phyloP scores from a whole-genome alignment of 768 basidiomycete species.

The Kwoniella shandongensis region DNA sequence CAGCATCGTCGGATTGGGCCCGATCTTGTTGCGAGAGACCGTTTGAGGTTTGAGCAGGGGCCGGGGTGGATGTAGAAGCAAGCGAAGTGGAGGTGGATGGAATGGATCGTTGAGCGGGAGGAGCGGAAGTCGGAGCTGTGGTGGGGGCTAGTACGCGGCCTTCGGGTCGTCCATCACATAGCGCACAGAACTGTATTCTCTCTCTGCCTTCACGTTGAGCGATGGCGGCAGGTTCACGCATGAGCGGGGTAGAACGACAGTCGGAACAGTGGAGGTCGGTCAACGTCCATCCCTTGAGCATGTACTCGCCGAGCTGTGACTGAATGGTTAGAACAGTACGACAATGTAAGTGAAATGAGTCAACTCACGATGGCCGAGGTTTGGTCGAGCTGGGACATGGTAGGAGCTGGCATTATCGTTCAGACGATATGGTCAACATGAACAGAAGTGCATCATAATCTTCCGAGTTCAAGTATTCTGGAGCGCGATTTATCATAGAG shows the following conservation, averaged over 20 bases:
- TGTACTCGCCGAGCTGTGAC: slow-evolving; percentile 51
- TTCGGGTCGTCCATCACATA: slow-evolving; percentile 48
- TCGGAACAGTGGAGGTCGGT: slow-evolving; percentile 47
- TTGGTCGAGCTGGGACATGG: slow-evolving; percentile 37
- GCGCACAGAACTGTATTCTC: slow-evolving; percentile 49
- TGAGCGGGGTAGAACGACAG: slow-evolving; percentile 47
- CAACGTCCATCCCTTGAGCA: slow-evolving; percentile 53
- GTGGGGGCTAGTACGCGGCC: neutral
- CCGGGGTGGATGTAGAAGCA: neutral
- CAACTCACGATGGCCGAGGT: slow-evolving; percentile 43
- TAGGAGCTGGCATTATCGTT: slow-evolving; percentile 18
- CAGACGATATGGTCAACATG: no score
- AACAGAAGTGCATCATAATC: no score
- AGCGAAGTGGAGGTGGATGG: slow-evolving; percentile 2
- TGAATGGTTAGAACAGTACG: neutral
- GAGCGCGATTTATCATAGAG: no score
- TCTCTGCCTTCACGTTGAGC: slow-evolving; percentile 33
- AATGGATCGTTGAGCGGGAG: slow-evolving; percentile 1
- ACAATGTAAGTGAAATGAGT: neutral
- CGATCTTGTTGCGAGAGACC: neutral
- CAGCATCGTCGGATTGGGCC: slow-evolving; percentile 24
- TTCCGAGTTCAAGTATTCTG: no score
- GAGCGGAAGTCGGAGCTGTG: neutral
- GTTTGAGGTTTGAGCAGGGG: neutral
- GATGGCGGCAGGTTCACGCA: slow-evolving; percentile 44